Evolutionary conservation across 192 early-diverging fungal species (phyloP), one percentile per base, ranked within the genome.

Genomic region (Gigaspora rosea): DNA sequence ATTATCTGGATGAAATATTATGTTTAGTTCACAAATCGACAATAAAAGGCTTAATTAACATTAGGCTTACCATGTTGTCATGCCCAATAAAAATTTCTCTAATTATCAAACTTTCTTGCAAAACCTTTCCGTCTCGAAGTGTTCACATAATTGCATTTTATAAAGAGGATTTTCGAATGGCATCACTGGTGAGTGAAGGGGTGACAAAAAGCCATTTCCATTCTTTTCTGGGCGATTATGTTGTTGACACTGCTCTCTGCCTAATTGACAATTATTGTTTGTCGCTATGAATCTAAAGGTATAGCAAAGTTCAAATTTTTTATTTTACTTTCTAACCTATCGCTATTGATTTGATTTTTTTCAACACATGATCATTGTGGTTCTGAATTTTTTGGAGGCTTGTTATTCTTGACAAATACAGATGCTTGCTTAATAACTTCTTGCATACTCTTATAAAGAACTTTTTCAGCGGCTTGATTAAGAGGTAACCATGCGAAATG

Each of bases 61-160:
- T n/a, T n/a, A n/a, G n/a, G n/a, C n/a, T n/a, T n/a, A n/a, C n/a
- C n/a, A n/a, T n/a, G n/a, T n/a, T n/a, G n/a, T n/a, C n/a, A n/a
- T n/a, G n/a, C n/a, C n/a, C n/a, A n/a, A n/a, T n/a, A n/a, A n/a
- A n/a, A n/a, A n/a, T n/a, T n/a, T n/a, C n/a, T n/a, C n/a, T n/a
- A n/a, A n/a, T n/a, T n/a, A n/a, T n/a, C n/a, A n/a, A n/a, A n/a
- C n/a, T n/a, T n/a, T n/a, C n/a, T n/a, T n/a, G n/a, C 92, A 94
- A 68, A 80, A 79, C 10, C 90, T 90, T 56, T 96, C 94, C 1
- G 83, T 87, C 81, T 94, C 91, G 76, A 90, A 95, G 63, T 93
- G 80, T 68, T 95, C 94, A 81, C 95, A 96, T 3, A 96, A 84
- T 71, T 90, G 85, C 5, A 94, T 96, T 78, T 95, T 96, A 85